phyloP scores from a whole-genome alignment of 768 basidiomycete species.

The Tephrocybe sp. region DNA sequence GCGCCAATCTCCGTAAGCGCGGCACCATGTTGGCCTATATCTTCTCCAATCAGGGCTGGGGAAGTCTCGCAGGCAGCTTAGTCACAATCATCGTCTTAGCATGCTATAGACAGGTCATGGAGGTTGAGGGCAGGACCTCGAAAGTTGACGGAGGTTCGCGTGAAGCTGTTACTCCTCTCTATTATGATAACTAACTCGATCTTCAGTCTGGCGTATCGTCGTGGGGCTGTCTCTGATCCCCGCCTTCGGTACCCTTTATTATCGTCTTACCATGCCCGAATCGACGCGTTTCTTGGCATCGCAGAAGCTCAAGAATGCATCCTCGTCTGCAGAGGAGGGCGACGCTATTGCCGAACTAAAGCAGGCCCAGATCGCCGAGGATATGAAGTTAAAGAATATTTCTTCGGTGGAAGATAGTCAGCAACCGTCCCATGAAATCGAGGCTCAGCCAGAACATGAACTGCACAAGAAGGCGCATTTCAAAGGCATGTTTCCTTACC shows the following conservation, averaged over 20 bases:
- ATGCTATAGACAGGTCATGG: conserved; percentile 62
- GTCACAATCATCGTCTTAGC: conserved; percentile 62
- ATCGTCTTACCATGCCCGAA: conserved; percentile 72
- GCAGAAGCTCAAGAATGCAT: conserved; percentile 27
- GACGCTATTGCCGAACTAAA: conserved; percentile 30
- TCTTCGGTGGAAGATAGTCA: conserved; percentile 6
- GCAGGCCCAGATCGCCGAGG: conserved; percentile 27
- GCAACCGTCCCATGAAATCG: not conserved
- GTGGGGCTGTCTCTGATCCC: conserved; percentile 75
- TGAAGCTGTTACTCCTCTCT: not conserved
- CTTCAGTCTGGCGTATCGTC: conserved; percentile 66
- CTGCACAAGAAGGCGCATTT: conserved; percentile 48
- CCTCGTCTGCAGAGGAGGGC: conserved; percentile 15
- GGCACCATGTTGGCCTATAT: conserved; percentile 77
- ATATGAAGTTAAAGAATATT: conserved; percentile 20
- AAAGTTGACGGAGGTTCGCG: conserved; percentile 67
- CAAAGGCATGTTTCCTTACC: conserved; percentile 29
- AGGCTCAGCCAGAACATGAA: not conserved
- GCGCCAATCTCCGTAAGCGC: conserved; percentile 59
- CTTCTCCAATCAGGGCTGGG: conserved; percentile 80
- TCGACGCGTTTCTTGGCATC: conserved; percentile 53
- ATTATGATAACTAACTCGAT: not conserved
- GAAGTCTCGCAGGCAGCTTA: conserved; percentile 60
- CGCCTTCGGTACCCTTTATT: conserved; percentile 71
- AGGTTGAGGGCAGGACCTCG: conserved; percentile 50